A percentile compares a stretch with the other conserved stretches of the same genome.
Conservation (phyloP, 2,329 filamentous ascomycete genomes). For the Furcasterigmium sp. region DNA sequence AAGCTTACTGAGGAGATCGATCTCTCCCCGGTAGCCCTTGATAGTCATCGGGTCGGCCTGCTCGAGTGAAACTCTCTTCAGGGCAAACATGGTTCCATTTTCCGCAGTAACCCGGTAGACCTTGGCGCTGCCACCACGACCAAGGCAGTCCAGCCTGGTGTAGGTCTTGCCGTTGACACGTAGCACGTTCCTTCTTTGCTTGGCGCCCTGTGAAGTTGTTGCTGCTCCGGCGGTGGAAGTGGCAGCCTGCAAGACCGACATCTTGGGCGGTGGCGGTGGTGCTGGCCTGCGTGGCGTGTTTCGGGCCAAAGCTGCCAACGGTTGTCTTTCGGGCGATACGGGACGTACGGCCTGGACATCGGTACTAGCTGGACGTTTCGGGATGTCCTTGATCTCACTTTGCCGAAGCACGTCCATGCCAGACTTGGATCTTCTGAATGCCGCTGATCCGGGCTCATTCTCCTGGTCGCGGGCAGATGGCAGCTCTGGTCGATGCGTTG, state of each 20-base stretch:
- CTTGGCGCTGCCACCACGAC: conserved; percentile 86
- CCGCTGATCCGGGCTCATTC: conserved; percentile 69
- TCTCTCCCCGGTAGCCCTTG: conserved; percentile 88
- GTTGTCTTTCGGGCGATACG: conserved; percentile 50
- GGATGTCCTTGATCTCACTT: conserved; percentile 46
- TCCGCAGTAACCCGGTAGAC: conserved; percentile 97
- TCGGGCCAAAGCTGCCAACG: conserved; percentile 46
- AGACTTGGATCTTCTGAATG: conserved; percentile 56
- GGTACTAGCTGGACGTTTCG: conserved; percentile 42
- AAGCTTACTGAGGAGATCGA: conserved; percentile 80
- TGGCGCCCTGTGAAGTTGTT: conserved; percentile 59
- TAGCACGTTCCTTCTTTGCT: conserved; percentile 76
- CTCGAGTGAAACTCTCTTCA: conserved; percentile 89
- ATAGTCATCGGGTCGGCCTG: conserved; percentile 82
- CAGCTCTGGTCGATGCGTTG: conserved; percentile 49
- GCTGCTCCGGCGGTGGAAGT: conserved; percentile 78
- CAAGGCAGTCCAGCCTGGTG: conserved; percentile 83
- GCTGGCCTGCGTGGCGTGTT: conserved; percentile 76
- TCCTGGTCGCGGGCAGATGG: conserved; percentile 73
- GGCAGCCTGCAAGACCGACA: conserved; percentile 91
- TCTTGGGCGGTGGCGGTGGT: conserved; percentile 83
- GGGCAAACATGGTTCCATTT: conserved; percentile 89
- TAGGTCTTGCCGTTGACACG: conserved; percentile 89
- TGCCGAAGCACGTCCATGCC: conserved; percentile 49
- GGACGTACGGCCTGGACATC: conserved; percentile 30